These are phyloP conservation scores for Ustilago vetiveriae DNA, from an alignment of 1,284 basidiomycete genomes.

Conservation along the genomic window DNA sequence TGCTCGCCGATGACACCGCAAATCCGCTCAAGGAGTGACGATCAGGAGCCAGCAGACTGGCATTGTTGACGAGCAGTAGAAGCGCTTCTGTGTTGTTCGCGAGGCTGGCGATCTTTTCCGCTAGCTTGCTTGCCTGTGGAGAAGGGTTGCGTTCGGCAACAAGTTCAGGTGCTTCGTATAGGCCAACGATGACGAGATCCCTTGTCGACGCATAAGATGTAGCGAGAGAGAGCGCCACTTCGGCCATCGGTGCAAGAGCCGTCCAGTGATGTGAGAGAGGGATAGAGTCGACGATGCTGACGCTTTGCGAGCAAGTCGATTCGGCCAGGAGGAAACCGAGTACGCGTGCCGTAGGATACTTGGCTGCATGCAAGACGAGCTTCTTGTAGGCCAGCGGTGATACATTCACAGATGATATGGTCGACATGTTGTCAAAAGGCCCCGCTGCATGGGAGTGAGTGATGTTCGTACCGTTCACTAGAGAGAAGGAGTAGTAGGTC, in stretches of 20 bases:
- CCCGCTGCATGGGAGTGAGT: no score
- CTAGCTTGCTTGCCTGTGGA: slow-evolving; percentile 26
- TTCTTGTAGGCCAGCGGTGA: slow-evolving; percentile 44
- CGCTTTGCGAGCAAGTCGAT: neutral
- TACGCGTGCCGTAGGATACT: slow-evolving; percentile 43
- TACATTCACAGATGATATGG: slow-evolving; percentile 16
- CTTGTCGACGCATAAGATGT: slow-evolving; percentile 21
- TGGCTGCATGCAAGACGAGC: slow-evolving; percentile 41
- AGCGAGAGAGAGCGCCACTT: slow-evolving; percentile 35
- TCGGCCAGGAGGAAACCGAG: slow-evolving; percentile 36
- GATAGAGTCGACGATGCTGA: slow-evolving; percentile 22
- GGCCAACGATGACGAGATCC: slow-evolving; percentile 18
- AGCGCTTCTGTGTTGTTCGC: slow-evolving; percentile 13
- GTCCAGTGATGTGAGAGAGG: slow-evolving; percentile 53
- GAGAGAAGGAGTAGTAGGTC: no score
- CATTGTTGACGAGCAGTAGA: slow-evolving; percentile 36
- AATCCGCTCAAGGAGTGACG: slow-evolving; percentile 17
- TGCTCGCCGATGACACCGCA: slow-evolving; percentile 4
- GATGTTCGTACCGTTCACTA: no score
- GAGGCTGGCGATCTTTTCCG: slow-evolving; percentile 33
- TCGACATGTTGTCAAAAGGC: no score
- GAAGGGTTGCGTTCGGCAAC: slow-evolving; percentile 21
- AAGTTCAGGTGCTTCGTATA: slow-evolving; percentile 46
- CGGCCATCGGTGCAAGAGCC: slow-evolving; percentile 34
- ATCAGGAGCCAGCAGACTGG: slow-evolving; percentile 13